Evolutionary conservation across 2,329 filamentous ascomycete genomes (phyloP), one percentile per base, ranked within the genome.

Genomic region (Pleochaeta shiraiana): DNA sequence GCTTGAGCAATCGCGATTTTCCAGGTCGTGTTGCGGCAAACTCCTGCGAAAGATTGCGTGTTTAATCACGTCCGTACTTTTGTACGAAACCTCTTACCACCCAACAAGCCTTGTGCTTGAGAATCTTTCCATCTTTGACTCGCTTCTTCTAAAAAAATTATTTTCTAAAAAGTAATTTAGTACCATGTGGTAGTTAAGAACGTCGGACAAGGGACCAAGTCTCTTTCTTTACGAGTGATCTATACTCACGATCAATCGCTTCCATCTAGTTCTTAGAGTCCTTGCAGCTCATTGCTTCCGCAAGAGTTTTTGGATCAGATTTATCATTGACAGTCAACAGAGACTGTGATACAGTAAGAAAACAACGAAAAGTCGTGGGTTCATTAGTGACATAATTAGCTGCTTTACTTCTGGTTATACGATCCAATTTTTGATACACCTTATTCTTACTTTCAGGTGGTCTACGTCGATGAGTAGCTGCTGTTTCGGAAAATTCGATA

Each of bases 51-150:
- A 21, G 55, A 28, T 31, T 31, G 26, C 19, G 19, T 34, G 7
- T 50, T 16, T 11, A 60, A 60, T 30, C 24, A 12, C n/a, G 9
- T 37, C 28, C 28, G 16, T 39, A 37, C 14, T 37, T 11, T 24
- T 62, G 59, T 14, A 11, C 31, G 26, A 21, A 62, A 16, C 33
- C 59, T 57, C 26, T 6, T 4, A 57, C 53, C 4, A 57, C 53
- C 53, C 53, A 57, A 24, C 53, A 24, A 57, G 53, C 53, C 53
- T 57, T 57, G 53, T 57, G 30, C 30, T 16, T 57, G 53, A 57
- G 53, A 6, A 57, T 57, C 21, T 57, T 11, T 4, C 53, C 53
- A 57, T 57, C 9, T 57, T 57, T 57, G 26, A 28, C 28, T 4
- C 53, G 28, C 2, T 57, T 57, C 30, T 16, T 57, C 28, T 57